These are phyloP conservation scores for Eremothecium cymbalariae DNA, from an alignment of 1,139 yeast genomes.

Conservation along the genomic window DNA sequence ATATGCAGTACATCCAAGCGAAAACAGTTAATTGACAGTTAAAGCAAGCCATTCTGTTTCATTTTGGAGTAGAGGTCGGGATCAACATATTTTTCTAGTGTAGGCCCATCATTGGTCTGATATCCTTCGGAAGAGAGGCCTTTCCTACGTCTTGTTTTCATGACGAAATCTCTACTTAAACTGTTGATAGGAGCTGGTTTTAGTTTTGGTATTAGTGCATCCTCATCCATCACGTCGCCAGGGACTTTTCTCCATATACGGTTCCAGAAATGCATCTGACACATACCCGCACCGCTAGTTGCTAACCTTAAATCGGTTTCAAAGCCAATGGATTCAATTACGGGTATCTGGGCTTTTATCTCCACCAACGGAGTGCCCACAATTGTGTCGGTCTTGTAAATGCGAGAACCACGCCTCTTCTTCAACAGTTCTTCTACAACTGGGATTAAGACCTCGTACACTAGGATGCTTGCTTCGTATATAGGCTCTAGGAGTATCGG, in stretches of 20 bases:
- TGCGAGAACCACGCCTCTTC: constrained; percentile 58
- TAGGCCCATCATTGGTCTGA: constrained; percentile 64
- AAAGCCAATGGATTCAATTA: constrained; percentile 81
- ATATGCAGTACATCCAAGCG: constrained; percentile 10
- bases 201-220: constrained; percentile 55
- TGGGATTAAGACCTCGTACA: constrained; percentile 42
- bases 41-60: constrained; percentile 40
- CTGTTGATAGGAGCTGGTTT: constrained; percentile 65
- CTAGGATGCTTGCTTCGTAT: constrained; percentile 53
- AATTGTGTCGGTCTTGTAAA: constrained; percentile 46
- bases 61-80: constrained; percentile 48
- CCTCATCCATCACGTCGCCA: constrained; percentile 79
- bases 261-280: constrained; percentile 53
- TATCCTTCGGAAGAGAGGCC: constrained; percentile 58
- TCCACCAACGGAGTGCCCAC: constrained; percentile 67
- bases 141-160: constrained; percentile 82
- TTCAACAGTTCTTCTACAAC: constrained; percentile 46
- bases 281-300: constrained; percentile 71
- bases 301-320: constrained; percentile 76
- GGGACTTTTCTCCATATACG: constrained; percentile 68
- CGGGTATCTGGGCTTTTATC: constrained; percentile 66
- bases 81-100: constrained; percentile 62
- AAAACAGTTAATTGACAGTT: constrained; percentile 18
- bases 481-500: constrained; percentile 83
- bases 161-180: constrained; percentile 78